These are phyloP conservation scores for Plasmopara viticola DNA, from an alignment of 352 stramenopile genomes.

Conservation along the genomic window DNA sequence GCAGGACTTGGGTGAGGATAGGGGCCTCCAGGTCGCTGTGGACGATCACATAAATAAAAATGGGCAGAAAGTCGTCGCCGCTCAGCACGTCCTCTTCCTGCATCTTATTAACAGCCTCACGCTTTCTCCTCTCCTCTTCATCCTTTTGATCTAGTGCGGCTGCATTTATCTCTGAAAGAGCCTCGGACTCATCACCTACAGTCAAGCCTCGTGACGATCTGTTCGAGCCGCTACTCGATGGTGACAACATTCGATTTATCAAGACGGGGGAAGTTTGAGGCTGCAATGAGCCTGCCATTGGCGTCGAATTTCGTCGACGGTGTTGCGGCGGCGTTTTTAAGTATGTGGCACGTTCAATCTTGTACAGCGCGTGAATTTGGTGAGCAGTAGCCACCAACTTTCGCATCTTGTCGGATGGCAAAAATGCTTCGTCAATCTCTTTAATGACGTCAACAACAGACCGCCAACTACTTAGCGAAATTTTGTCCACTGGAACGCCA, in stretches of 20 bases:
- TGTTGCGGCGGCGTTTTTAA: conserved; percentile 19
- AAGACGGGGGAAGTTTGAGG: conserved; percentile 10
- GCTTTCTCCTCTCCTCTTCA: conserved; percentile 5
- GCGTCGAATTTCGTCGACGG: conserved; percentile 41
- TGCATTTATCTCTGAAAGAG: conserved; percentile 9
- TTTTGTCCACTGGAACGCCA: conserved; percentile 70
- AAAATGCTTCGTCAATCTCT: conserved; percentile 75
- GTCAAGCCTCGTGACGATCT: conserved; percentile 22
- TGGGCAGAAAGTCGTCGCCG: conserved; percentile 80
- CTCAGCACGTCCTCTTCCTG: conserved; percentile 67
- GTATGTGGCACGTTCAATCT: conserved; percentile 49
- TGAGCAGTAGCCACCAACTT: conserved; percentile 69
- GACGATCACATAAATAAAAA: conserved; percentile 88
- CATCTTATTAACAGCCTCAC: too few species aligned
- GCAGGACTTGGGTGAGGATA: conserved; percentile 75
- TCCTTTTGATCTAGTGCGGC: conserved; percentile 7
- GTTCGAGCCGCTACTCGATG: conserved; percentile 20
- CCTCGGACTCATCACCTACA: conserved; percentile 21
- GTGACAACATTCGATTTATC: conserved; percentile 20
- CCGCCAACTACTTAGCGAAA: conserved; percentile 71
- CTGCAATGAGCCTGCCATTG: conserved; percentile 19
- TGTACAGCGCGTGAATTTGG: conserved; percentile 68
- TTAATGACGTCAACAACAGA: conserved; percentile 68
- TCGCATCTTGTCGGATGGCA: conserved; percentile 80
- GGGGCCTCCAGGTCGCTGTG: conserved; percentile 66